phyloP scores from a whole-genome alignment of 305 asterid species.

The Fraxinus greggii region DNA sequence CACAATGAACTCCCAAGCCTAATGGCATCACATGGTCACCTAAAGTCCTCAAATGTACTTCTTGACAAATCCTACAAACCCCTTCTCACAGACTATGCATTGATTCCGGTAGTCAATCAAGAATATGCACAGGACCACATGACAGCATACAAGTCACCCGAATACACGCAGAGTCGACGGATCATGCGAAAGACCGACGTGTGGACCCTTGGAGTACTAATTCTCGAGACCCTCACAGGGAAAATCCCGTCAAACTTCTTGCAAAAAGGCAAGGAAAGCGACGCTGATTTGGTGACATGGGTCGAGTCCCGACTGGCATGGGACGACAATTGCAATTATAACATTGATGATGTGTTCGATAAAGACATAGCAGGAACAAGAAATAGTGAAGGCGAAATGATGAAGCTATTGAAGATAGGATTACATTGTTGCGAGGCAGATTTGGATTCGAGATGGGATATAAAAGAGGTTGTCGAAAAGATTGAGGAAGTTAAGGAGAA shows the following conservation, averaged over 20 bases:
- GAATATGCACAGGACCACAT: conserved; percentile 66
- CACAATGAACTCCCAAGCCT: conserved; percentile 77
- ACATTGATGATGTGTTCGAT: conserved; percentile 45
- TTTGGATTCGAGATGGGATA: conserved; percentile 55
- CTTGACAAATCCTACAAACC: conserved; percentile 56
- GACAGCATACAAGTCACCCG: conserved; percentile 82
- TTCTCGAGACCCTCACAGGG: conserved; percentile 74
- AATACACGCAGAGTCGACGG: conserved; percentile 41
- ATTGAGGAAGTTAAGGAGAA: conserved; percentile 55
- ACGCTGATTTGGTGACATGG: conserved; percentile 51
- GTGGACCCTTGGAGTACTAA: conserved; percentile 81
- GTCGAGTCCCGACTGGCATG: conserved; percentile 35
- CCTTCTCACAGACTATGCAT: conserved; percentile 69
- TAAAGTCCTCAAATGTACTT: conserved; percentile 82
- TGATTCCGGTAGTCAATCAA: conserved; percentile 63
- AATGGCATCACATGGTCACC: conserved; percentile 85
- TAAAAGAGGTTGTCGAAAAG: conserved; percentile 52
- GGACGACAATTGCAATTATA: conserved; percentile 19
- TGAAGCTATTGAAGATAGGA: conserved; percentile 60
- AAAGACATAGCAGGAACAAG: conserved; percentile 42
- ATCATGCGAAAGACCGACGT: conserved; percentile 76
- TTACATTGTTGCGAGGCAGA: conserved; percentile 58
- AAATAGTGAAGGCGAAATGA: conserved; percentile 49
- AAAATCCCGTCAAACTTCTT: conserved; percentile 47
- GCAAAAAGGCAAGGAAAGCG: conserved; percentile 40